phyloP scores from a whole-genome alignment of 2,329 filamentous ascomycete genomes.

The Penicillium sp. region DNA sequence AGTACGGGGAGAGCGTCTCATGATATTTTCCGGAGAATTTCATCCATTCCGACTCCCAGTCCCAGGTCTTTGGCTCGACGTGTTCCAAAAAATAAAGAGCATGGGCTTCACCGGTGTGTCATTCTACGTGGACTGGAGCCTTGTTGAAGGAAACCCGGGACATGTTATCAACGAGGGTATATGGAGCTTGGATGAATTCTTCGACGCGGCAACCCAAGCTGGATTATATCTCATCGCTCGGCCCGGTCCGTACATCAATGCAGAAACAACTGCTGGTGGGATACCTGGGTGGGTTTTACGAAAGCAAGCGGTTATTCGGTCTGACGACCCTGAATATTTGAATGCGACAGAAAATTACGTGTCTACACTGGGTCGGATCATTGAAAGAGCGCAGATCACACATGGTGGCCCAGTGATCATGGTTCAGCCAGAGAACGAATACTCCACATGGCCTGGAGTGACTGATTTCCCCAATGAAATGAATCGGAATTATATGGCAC shows the following conservation, averaged over 20 bases:
- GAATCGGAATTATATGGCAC: conserved; percentile 64
- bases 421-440: conserved; percentile 78
- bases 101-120: conserved; percentile 73
- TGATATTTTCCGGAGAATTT: conserved; percentile 69
- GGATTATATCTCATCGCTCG: conserved; percentile 68
- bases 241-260: conserved; percentile 72
- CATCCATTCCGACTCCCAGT: conserved; percentile 65
- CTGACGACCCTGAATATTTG: conserved; percentile 57
- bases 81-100: conserved; percentile 78
- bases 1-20: conserved; percentile 64
- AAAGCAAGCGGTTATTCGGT: conserved; percentile 51
- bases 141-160: conserved; percentile 64
- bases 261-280: conserved; percentile 70
- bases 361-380: conserved; percentile 56
- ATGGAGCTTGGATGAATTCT: conserved; percentile 60
- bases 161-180: conserved; percentile 63
- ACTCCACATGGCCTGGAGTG: conserved; percentile 46
- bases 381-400: conserved; percentile 63
- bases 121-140: conserved; percentile 50
- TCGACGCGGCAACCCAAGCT: conserved; percentile 8
- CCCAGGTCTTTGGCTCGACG: conserved; percentile 62
- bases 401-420: conserved; percentile 75
- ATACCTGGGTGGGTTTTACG: conserved; percentile 75
- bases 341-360: conserved; percentile 50
- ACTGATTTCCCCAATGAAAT: conserved; percentile 19